These are phyloP conservation scores for Candida nanaspora DNA, from an alignment of 805 yeast genomes.

Conservation along the genomic window DNA sequence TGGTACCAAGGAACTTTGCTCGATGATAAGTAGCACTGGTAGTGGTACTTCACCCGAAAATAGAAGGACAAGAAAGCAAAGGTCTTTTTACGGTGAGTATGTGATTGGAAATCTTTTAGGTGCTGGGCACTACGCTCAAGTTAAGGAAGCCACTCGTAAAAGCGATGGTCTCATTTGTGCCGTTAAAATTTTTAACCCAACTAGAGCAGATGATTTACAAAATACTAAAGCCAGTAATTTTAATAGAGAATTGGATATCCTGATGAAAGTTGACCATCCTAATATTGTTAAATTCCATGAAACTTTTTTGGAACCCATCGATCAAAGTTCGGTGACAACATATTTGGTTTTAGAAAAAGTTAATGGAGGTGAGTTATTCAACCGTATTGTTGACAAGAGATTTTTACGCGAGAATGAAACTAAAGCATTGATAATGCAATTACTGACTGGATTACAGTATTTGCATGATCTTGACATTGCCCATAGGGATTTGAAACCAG, in stretches of 20 bases:
- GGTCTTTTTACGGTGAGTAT: slow-evolving; percentile 51
- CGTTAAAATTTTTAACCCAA: slow-evolving; percentile 58
- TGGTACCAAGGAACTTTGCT: background rate
- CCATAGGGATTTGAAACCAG: slow-evolving; percentile 93
- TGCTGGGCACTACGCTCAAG: slow-evolving; percentile 77
- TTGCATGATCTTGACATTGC: slow-evolving; percentile 89
- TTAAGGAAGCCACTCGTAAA: slow-evolving; percentile 58
- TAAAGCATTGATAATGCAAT: slow-evolving; percentile 45
- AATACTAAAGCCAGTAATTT: slow-evolving; percentile 25
- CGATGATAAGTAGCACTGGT: background rate
- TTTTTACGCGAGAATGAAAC: slow-evolving; percentile 57
- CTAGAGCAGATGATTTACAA: slow-evolving; percentile 21
- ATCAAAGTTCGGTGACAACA: slow-evolving; percentile 38
- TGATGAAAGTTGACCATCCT: slow-evolving; percentile 59
- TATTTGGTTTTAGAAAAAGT: slow-evolving; percentile 68
- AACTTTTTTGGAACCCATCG: slow-evolving; percentile 44
- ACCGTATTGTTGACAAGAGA: slow-evolving; percentile 60
- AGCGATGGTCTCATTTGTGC: slow-evolving; percentile 57
- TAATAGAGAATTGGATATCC: slow-evolving; percentile 60
- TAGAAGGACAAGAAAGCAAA: slow-evolving; percentile 9
- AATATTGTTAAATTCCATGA: slow-evolving; percentile 62
- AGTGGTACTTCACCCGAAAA: slow-evolving; percentile 6
- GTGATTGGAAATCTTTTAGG: slow-evolving; percentile 57
- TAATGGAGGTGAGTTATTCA: slow-evolving; percentile 69
- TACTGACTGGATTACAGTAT: slow-evolving; percentile 63